Percentiles rank a stretch among this genome's conserved stretches.
Conservation (phyloP, 805 yeast genomes). For the Wickerhamomyces hampshirensis region DNA sequence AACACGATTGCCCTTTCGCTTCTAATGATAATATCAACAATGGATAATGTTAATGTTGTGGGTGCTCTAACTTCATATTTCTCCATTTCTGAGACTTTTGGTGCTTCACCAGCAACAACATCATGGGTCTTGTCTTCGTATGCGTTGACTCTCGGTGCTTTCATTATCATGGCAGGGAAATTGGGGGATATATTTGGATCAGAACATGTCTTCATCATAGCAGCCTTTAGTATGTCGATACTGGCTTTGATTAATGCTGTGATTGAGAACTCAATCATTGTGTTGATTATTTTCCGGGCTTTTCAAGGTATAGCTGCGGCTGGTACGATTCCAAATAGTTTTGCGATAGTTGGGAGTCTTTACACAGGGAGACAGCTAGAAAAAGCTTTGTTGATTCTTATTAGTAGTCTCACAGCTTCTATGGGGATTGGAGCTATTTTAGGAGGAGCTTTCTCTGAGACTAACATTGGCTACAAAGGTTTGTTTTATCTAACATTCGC, state of each 20-base stretch:
- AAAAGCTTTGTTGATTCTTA: slow-evolving; percentile 22
- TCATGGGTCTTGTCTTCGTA: slow-evolving; percentile 40
- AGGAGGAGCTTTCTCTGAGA: slow-evolving; percentile 40
- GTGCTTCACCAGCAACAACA: slow-evolving; percentile 23
- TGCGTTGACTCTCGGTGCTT: slow-evolving; percentile 38
- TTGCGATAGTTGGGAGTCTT: slow-evolving; percentile 28
- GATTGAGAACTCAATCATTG: slow-evolving; percentile 29
- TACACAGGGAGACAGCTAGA: slow-evolving; percentile 25
- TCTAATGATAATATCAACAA: not conserved
- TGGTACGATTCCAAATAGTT: slow-evolving; percentile 33
- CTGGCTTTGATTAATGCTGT: slow-evolving; percentile 32
- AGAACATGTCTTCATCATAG: slow-evolving; percentile 21
- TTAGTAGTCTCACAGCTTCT: slow-evolving; percentile 25
- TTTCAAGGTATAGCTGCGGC: slow-evolving; percentile 42
- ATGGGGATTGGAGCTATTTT: slow-evolving; percentile 35
- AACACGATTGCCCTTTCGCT: not conserved
- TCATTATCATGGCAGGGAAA: slow-evolving; percentile 37
- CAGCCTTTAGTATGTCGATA: slow-evolving; percentile 21
- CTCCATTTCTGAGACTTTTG: slow-evolving; percentile 3
- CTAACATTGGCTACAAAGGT: slow-evolving; percentile 35
- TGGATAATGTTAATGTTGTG: slow-evolving; percentile 9
- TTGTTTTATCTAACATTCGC: slow-evolving; percentile 36
- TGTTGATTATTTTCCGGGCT: slow-evolving; percentile 38
- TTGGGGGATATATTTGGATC: slow-evolving; percentile 37
- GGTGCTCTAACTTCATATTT: slow-evolving; percentile 4